Percentiles rank a stretch among this genome's conserved stretches.
Conservation (phyloP, 2,329 filamentous ascomycete genomes). For the Fusarium sp. region DNA sequence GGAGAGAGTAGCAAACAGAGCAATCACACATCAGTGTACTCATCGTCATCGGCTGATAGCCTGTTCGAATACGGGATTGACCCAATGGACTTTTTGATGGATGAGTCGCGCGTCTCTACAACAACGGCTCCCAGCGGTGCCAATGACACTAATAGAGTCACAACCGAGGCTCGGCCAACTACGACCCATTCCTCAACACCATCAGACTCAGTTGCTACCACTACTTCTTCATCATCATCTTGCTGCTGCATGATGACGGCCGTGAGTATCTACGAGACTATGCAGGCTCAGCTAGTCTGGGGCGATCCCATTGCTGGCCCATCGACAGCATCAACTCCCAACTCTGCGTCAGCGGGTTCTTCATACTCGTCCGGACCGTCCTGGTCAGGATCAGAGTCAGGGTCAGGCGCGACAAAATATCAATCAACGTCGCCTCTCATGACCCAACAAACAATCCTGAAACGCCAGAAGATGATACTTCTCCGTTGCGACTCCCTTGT, state of each 20-base stretch:
- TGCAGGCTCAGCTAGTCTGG: not conserved
- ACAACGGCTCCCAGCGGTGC: not conserved
- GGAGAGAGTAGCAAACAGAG: not conserved
- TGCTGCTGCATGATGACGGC: not conserved
- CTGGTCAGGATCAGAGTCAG: not conserved
- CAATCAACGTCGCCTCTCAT: not conserved
- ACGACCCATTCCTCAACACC: not conserved
- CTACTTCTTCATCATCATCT: not conserved
- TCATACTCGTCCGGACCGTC: not conserved
- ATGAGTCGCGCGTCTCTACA: not conserved
- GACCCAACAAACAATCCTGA: not conserved
- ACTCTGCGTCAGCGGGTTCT: not conserved
- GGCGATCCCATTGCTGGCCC: not conserved
- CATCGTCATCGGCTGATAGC: not conserved
- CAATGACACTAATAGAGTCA: not conserved
- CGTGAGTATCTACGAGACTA: not conserved
- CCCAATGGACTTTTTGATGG: not conserved
- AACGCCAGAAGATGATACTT: not conserved
- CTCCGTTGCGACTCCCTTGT: not conserved
- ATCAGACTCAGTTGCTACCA: not conserved
- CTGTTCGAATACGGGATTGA: not conserved
- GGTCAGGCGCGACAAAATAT: accelerated
- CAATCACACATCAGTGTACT: not conserved
- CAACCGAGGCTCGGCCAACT: not conserved
- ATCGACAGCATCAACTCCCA: not conserved